Evolutionary conservation across 352 stramenopile species (phyloP).

Genomic region (Phytophthora podocarpi): DNA sequence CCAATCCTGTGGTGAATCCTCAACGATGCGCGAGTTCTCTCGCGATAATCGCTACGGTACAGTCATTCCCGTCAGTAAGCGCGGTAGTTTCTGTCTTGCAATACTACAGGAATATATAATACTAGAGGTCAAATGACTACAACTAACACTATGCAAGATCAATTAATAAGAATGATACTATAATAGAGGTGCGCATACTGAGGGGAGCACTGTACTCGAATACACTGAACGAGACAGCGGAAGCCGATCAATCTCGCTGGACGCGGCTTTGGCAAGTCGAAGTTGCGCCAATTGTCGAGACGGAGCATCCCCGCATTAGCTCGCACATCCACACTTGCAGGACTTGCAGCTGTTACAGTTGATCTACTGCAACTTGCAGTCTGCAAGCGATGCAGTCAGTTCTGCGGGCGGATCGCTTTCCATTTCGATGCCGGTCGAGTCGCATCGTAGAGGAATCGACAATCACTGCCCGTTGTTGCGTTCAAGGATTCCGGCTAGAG

Average conservation of each 20-base stretch:
- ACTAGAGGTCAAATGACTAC: too few relatives aligned
- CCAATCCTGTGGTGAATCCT: constrained; percentile 9
- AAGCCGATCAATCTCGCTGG: constrained; percentile 21
- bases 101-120: too few relatives aligned
- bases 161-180: too few relatives aligned
- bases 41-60: neutral
- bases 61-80: too few relatives aligned
- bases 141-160: too few relatives aligned
- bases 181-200: too few relatives aligned
- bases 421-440: neutral
- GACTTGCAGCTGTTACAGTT: too few relatives aligned
- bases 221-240: constrained; percentile 15
- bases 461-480: constrained; percentile 16
- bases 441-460: constrained; percentile 1
- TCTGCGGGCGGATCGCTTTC: too few relatives aligned
- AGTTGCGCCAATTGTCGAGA: constrained; percentile 23
- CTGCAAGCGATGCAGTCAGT: too few relatives aligned
- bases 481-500: constrained; percentile 14
- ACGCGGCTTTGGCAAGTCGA: constrained; percentile 21
- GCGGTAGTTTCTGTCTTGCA: too few relatives aligned
- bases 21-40: constrained; percentile 7
- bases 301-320: constrained; percentile 13
- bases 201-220: too few relatives aligned
- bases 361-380: constrained; percentile 15
- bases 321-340: too few relatives aligned